phyloP scores from a whole-genome alignment of 495 filamentous ascomycete genomes.

The Penicillium pulvis region DNA sequence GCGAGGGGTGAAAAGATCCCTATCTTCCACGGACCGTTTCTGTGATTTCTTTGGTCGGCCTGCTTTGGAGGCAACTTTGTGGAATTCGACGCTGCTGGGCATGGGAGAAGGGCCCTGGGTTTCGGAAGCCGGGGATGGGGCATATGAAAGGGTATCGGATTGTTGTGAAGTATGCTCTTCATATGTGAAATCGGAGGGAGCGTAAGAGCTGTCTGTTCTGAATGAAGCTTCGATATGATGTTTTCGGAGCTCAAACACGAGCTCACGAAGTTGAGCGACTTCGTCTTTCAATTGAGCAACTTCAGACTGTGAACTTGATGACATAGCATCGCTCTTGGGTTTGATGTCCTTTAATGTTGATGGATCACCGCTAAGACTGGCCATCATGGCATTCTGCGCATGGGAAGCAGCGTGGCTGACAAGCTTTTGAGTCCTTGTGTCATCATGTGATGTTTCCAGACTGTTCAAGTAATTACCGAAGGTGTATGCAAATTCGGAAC shows the following conservation, averaged over 20 bases:
- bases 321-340: slow-evolving; percentile 3
- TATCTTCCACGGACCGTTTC: not conserved
- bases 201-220: slow-evolving; percentile 12
- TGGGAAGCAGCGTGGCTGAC: slow-evolving; percentile 30
- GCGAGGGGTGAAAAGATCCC: not conserved
- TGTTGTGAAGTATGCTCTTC: slow-evolving; percentile 6
- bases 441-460: slow-evolving; percentile 21
- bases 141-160: not conserved
- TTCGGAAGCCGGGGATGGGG: slow-evolving; percentile 1
- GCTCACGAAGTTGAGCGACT: slow-evolving; percentile 36
- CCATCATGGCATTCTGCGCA: slow-evolving; percentile 30
- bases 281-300: slow-evolving; percentile 34
- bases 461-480: slow-evolving; percentile 30
- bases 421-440: slow-evolving; percentile 17
- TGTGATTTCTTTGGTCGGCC: not conserved
- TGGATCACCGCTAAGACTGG: slow-evolving; percentile 18
- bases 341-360: not conserved
- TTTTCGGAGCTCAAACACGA: slow-evolving; percentile 35
- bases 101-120: not conserved
- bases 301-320: slow-evolving; percentile 24
- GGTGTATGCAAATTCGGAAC: slow-evolving; percentile 33
- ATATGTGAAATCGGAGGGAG: not conserved
- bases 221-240: slow-evolving; percentile 24
- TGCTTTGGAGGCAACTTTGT: not conserved
- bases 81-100: slow-evolving; percentile 14